These are phyloP conservation scores for Yamadazyma buinensis DNA, from an alignment of 1,139 yeast genomes.

Conservation along the genomic window DNA sequence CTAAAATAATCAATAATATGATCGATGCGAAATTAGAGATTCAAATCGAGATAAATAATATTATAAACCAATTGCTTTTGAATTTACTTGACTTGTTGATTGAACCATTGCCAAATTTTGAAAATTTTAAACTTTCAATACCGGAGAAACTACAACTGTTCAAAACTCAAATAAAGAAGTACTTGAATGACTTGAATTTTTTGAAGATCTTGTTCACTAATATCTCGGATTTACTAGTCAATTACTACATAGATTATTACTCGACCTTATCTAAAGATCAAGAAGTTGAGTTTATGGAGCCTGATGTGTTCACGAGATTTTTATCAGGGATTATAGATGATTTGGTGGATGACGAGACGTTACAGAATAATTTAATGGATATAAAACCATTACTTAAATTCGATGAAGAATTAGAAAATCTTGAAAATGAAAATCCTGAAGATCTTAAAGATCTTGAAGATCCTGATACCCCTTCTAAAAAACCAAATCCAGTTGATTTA, in stretches of 20 bases:
- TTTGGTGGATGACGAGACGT: slow-evolving; percentile 11
- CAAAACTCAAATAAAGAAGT: slow-evolving; percentile 45
- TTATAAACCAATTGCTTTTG: slow-evolving; percentile 59
- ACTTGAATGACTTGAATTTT: slow-evolving; percentile 37
- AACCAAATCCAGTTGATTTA: neutral
- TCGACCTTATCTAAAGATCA: slow-evolving; percentile 12
- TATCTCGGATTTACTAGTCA: slow-evolving; percentile 25
- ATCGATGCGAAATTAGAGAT: slow-evolving; percentile 80
- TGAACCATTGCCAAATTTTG: slow-evolving; percentile 23
- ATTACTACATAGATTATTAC: slow-evolving; percentile 32
- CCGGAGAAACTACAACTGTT: slow-evolving; percentile 53
- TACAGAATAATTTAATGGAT: slow-evolving; percentile 12
- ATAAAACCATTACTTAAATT: slow-evolving; percentile 15
- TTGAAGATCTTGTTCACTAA: slow-evolving; percentile 31
- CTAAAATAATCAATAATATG: slow-evolving; percentile 81
- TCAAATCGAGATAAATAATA: slow-evolving; percentile 65
- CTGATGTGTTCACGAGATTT: slow-evolving; percentile 51
- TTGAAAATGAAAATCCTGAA: no score
- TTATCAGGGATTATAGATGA: slow-evolving; percentile 21
- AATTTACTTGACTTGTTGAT: slow-evolving; percentile 36
- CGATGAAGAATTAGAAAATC: slow-evolving; percentile 11
- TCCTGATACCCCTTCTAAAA: neutral
- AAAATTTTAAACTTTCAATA: slow-evolving; percentile 46
- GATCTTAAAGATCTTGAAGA: no score
- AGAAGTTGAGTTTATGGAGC: slow-evolving; percentile 44